Evolutionary conservation across 1,284 basidiomycete genomes (phyloP), one percentile per base, ranked within the genome.

Genomic region (Ceratobasidium papillatum): DNA sequence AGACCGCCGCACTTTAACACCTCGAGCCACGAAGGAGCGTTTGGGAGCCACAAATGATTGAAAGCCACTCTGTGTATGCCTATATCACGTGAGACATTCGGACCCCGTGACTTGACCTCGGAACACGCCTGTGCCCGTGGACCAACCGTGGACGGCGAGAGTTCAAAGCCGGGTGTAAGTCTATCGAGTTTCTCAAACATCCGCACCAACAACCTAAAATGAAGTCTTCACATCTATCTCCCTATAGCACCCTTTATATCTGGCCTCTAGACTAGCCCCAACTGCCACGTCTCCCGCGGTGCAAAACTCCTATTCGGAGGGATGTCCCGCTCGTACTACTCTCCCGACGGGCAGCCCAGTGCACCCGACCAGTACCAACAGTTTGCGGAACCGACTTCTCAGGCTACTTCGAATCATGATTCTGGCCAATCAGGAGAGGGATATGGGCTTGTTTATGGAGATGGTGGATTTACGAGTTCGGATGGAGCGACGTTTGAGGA

Each of bases 111-210:
- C 41, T 22, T 71, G 68, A 61, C 68, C 68, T 72, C 56, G 68
- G 68, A 69, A 69, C 66, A 41, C 14, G 22, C 14, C n/a, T 19
- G 66, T 69, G 66, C 66, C 66, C 66, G 66, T 69, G 66, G 66
- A 69, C 66, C 66, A 69, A 69, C 66, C 66, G 66, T 69, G 66
- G 66, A 69, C 66, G 66, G 66, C 52, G 52, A 56, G 68, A 36
- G n/a, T 47, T 72, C n/a, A 59, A 59, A 43, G 36, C 43, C n/a
- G 41, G 45, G 30, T 41, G 68, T 59, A n/a, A 61, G 68, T 61
- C 34, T 47, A 49, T 32, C 43, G 8, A 51, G 51, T 59, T 68
- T 43, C 36, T 11, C 19, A 25, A 43, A 52, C 11, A 36, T 47
- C 43, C 19, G n/a, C 68, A 25, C n/a, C 56, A 11, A 34, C 64